Evolutionary conservation across 2,329 filamentous ascomycete genomes (phyloP).

Genomic region (Hymenoscyphus scutula): DNA sequence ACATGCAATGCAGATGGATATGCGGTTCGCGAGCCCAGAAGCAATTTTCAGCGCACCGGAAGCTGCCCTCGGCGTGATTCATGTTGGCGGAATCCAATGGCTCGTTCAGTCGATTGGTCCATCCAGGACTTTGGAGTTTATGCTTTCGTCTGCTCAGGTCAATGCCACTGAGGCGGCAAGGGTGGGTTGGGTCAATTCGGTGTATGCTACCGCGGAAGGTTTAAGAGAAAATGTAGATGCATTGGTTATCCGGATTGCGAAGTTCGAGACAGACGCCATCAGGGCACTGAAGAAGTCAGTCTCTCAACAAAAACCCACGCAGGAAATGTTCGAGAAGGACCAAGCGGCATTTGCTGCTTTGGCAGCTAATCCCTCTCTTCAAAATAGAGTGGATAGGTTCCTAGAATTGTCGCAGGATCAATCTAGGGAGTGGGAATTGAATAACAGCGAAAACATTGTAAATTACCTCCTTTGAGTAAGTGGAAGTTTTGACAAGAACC

Average conservation of each 20-base stretch:
- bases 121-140: slow-evolving; percentile 4
- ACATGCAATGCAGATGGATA: slow-evolving; percentile 14
- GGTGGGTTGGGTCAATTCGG: slow-evolving; percentile 3
- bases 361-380: neutral
- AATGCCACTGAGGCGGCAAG: neutral
- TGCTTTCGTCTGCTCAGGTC: slow-evolving; percentile 4
- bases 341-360: neutral
- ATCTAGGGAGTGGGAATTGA: neutral
- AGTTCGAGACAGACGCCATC: neutral
- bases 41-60: slow-evolving; percentile 8
- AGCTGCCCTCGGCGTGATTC: slow-evolving; percentile 9
- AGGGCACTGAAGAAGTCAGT: neutral
- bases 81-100: slow-evolving; percentile 11
- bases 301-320: neutral
- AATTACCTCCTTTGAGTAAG: neutral
- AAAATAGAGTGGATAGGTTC: neutral
- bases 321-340: slow-evolving; percentile 6
- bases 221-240: neutral
- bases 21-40: slow-evolving; percentile 17
- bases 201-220: neutral
- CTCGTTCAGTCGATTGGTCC: slow-evolving; percentile 5
- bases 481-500: neutral
- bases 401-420: slow-evolving; percentile 1
- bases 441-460: slow-evolving; percentile 7
- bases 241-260: slow-evolving; percentile 6